Conservation (phyloP, 2,329 filamentous ascomycete species). For the Paecilomyces sp. region DNA sequence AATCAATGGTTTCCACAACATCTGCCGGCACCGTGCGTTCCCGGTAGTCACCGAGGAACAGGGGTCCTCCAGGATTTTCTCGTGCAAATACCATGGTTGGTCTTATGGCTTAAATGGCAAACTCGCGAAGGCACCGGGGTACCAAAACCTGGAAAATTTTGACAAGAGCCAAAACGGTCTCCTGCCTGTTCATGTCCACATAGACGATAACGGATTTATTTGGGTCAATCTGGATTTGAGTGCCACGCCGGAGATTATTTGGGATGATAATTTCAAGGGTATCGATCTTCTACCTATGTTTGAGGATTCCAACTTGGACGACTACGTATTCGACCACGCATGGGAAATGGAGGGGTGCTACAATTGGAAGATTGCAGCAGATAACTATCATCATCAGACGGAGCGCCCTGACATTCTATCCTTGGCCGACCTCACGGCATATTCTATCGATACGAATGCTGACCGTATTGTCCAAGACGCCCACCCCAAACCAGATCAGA, state of each 20-base stretch:
- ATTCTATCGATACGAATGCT: no score
- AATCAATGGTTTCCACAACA: constrained; percentile 55
- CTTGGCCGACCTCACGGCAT: no score
- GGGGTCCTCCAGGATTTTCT: constrained; percentile 45
- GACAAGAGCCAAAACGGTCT: constrained; percentile 11
- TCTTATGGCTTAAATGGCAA: constrained; percentile 52
- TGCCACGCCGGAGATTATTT: constrained; percentile 40
- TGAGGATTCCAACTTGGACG: constrained; percentile 41
- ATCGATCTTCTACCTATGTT: constrained; percentile 43
- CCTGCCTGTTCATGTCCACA: background rate
- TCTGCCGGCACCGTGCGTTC: constrained; percentile 54
- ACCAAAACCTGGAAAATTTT: constrained; percentile 49
- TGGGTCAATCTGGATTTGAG: constrained; percentile 52
- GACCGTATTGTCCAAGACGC: no score
- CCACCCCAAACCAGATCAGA: no score
- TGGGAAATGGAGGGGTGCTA: constrained; percentile 52
- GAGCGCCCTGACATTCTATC: constrained; percentile 7
- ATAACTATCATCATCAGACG: constrained; percentile 44
- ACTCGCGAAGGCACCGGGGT: constrained; percentile 52
- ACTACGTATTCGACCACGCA: constrained; percentile 51
- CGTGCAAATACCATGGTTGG: constrained; percentile 57
- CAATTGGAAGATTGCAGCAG: constrained; percentile 56
- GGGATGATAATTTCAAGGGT: constrained; percentile 46
- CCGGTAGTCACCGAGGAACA: constrained; percentile 45
- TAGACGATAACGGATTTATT: constrained; percentile 35